Percentiles rank a stretch among this genome's conserved stretches.
Conservation (phyloP, 2,329 filamentous ascomycete species). For the Ceratocystis harringtonii region DNA sequence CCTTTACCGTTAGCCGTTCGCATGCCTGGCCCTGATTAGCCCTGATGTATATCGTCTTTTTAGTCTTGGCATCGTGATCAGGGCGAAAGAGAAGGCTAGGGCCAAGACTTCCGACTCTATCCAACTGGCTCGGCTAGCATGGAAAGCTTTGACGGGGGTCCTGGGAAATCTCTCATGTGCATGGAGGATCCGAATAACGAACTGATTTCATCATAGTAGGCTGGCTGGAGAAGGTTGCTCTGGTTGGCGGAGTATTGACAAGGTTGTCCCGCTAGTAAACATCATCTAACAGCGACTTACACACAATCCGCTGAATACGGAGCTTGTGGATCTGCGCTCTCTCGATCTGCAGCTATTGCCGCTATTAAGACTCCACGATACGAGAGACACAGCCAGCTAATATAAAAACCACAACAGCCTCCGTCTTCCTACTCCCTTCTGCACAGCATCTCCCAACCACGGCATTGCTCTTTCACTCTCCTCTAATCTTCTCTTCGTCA, state of each 20-base stretch:
- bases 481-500: background rate
- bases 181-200: too few relatives aligned
- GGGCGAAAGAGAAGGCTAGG: background rate
- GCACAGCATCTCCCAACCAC: background rate
- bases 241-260: background rate
- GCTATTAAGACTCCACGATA: background rate
- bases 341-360: background rate
- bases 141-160: background rate
- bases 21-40: background rate
- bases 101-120: background rate
- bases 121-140: background rate
- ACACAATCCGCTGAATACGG: background rate
- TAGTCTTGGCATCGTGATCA: background rate
- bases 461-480: background rate
- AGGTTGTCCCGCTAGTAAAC: background rate
- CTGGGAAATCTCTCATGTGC: background rate
- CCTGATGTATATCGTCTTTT: background rate
- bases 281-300: background rate
- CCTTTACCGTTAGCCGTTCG: too few relatives aligned
- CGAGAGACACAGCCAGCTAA: background rate
- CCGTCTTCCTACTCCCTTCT: background rate
- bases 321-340: background rate
- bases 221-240: background rate
- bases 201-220: background rate
- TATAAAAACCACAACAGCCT: background rate